These are phyloP conservation scores for Brassica nigra DNA, from an alignment of 345 rosid species.

Conservation along the genomic window DNA sequence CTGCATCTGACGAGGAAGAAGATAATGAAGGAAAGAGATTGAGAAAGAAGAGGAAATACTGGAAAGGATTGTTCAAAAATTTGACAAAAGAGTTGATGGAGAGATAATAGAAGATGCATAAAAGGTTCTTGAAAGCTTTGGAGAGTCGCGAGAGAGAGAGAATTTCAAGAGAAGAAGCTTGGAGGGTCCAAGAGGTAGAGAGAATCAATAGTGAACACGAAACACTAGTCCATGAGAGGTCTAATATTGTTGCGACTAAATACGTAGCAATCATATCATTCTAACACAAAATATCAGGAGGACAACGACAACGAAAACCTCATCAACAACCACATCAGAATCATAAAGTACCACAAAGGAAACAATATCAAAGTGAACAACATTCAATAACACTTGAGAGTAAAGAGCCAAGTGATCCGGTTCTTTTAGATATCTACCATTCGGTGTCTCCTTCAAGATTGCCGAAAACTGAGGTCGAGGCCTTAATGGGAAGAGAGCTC, in stretches of 20 bases:
- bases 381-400: conserved; percentile 28
- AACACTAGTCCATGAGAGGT: conserved; percentile 65
- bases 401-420: conserved; percentile 26
- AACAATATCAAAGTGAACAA: conserved; percentile 24
- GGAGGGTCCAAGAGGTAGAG: conserved; percentile 66
- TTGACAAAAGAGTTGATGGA: conserved; percentile 64
- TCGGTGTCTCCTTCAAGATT: conserved; percentile 58
- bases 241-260: conserved; percentile 67
- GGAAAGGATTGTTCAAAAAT: conserved; percentile 68
- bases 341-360: conserved; percentile 31
- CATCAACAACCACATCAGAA: conserved; percentile 13
- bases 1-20: conserved; percentile 58
- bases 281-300: conserved; percentile 69
- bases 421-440: conserved; percentile 15
- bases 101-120: conserved; percentile 77
- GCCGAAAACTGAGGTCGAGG: conserved; percentile 84
- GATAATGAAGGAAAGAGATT: conserved; percentile 36
- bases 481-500: conserved; percentile 95
- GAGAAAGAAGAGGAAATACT: conserved; percentile 63
- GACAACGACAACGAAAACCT: conserved; percentile 20
- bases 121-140: conserved; percentile 61
- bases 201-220: conserved; percentile 64
- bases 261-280: conserved; percentile 76
- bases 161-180: conserved; percentile 64
- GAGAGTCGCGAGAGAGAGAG: conserved; percentile 67